Evolutionary conservation across 2,329 filamentous ascomycete genomes (phyloP).

Genomic region (Plenodomus biglobosus): DNA sequence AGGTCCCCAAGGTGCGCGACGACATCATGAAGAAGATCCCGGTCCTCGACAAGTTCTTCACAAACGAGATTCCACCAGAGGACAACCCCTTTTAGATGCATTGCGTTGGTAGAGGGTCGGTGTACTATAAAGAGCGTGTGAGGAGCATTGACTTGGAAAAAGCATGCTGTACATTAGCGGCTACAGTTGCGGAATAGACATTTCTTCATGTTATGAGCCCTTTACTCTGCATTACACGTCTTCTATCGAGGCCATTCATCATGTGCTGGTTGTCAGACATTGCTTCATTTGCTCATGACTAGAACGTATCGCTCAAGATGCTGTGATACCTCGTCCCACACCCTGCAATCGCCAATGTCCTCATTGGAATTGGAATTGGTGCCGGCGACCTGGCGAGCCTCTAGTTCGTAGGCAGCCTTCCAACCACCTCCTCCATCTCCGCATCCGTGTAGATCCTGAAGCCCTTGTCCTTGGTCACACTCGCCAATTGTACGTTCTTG

Average conservation of each 20-base stretch:
- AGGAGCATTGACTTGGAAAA: constrained; percentile 1
- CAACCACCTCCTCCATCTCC: constrained; percentile 93
- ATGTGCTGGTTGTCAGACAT: constrained; percentile 11
- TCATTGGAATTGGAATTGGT: not conserved
- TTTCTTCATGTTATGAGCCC: constrained; percentile 16
- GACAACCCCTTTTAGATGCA: constrained; percentile 59
- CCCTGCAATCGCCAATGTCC: constrained; percentile 3
- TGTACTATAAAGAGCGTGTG: constrained; percentile 1
- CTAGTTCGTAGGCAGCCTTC: constrained; percentile 65
- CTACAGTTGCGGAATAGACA: constrained; percentile 34
- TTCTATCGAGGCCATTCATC: not conserved
- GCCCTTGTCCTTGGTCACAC: constrained; percentile 94
- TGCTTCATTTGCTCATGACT: constrained; percentile 31
- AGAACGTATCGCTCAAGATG: constrained; percentile 17
- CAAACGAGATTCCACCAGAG: constrained; percentile 61
- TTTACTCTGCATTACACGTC: too few relatives aligned
- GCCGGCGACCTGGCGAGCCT: not conserved
- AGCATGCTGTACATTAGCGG: constrained; percentile 35
- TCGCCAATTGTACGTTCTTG: constrained; percentile 98
- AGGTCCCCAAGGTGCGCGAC: constrained; percentile 62
- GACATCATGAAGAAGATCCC: constrained; percentile 65
- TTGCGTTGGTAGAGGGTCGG: constrained; percentile 5
- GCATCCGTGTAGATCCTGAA: constrained; percentile 99
- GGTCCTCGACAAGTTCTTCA: constrained; percentile 59
- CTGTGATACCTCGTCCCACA: constrained; percentile 6